A percentile compares a stretch with the other conserved stretches of the same genome.
Conservation (phyloP, 169 alveolate species). For the Eimeria maxima region DNA sequence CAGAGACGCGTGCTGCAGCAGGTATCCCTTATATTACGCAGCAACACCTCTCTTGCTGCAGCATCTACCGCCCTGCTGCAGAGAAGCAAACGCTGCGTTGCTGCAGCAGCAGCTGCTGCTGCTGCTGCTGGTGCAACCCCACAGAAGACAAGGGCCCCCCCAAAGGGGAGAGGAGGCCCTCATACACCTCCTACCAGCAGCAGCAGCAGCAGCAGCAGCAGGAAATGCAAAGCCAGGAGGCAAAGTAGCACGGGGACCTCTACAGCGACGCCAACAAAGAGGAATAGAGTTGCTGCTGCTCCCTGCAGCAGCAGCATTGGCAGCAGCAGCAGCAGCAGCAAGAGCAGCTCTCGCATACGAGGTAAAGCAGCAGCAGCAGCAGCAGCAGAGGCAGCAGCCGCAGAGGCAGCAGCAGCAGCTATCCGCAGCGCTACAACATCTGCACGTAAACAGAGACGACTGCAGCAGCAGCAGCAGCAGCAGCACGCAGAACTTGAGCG, state of each 20-base stretch:
- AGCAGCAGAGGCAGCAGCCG: constrained; percentile 53
- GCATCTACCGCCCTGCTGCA: neutral
- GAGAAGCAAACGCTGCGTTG: neutral
- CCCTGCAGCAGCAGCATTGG: neutral
- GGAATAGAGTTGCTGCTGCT: neutral
- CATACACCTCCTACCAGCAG: neutral
- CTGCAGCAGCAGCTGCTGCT: constrained; percentile 55
- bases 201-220: constrained; percentile 24
- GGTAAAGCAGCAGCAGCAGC: neutral
- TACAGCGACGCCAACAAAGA: neutral
- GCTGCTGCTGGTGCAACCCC: constrained; percentile 60
- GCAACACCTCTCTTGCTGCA: constrained; percentile 32
- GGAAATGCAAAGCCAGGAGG: neutral
- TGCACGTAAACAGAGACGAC: neutral
- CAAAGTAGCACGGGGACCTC: neutral
- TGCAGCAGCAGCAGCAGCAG: neutral
- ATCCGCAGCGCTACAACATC: constrained; percentile 36
- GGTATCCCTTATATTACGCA: constrained; percentile 11
- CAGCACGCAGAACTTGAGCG: neutral
- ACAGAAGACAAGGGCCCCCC: constrained; percentile 27
- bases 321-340: neutral
- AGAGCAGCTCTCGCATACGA: neutral
- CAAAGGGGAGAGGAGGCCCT: neutral
- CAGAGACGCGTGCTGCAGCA: constrained; percentile 31
- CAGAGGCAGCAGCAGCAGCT: constrained; percentile 21